phyloP scores from a whole-genome alignment of 1,284 basidiomycete species.

The Ustilago shanxiensis region DNA sequence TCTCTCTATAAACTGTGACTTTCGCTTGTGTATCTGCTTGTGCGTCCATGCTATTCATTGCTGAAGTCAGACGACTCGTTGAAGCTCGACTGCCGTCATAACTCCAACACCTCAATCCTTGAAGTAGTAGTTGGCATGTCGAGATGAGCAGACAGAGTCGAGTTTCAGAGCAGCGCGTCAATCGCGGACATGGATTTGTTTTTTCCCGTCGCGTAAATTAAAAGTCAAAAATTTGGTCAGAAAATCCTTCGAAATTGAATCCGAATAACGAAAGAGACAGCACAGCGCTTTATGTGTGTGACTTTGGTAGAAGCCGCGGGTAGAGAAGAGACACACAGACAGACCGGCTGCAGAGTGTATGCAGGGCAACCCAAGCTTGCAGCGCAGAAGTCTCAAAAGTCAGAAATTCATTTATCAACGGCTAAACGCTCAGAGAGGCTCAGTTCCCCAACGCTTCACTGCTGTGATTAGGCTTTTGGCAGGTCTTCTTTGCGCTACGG shows the following conservation, averaged over 20 bases:
- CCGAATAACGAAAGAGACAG: constrained; percentile 1
- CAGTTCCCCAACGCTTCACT: neutral
- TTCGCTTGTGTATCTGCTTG: neutral
- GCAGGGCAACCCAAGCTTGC: constrained; percentile 31
- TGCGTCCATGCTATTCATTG: too few relatives aligned
- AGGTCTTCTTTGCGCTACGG: neutral
- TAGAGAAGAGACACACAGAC: constrained; percentile 5
- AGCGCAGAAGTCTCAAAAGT: constrained; percentile 8
- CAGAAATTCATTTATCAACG: too few relatives aligned
- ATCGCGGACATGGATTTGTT: neutral
- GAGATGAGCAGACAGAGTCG: neutral
- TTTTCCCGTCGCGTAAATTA: constrained; percentile 22
- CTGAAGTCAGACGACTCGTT: too few relatives aligned
- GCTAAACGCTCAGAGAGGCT: too few relatives aligned
- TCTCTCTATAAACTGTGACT: too few relatives aligned
- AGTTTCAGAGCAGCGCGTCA: neutral
- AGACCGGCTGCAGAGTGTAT: constrained; percentile 24
- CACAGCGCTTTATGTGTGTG: constrained; percentile 1
- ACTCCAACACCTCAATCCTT: neutral
- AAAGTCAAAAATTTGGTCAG: neutral
- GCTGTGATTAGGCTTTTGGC: constrained; percentile 10
- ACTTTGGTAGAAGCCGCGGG: neutral
- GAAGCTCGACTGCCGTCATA: neutral
- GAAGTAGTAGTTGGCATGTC: neutral
- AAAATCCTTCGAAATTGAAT: constrained; percentile 9